Percentiles rank a stretch among this genome's conserved stretches.
Conservation (phyloP, 805 yeast genomes). For the Starmerella sp. region DNA sequence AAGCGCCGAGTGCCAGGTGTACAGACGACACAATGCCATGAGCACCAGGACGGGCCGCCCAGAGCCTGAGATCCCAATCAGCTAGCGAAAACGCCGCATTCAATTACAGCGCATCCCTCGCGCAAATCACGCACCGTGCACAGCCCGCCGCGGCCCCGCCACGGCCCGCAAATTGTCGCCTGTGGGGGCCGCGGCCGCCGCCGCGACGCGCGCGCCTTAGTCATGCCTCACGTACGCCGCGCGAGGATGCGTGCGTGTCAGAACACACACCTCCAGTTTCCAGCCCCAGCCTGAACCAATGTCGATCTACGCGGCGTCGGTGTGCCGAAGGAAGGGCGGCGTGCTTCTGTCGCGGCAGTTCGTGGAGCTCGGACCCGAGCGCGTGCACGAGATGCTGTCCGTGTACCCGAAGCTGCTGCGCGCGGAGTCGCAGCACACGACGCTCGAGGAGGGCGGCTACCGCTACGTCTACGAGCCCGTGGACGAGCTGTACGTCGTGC, state of each 20-base stretch:
- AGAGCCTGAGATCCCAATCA: too few relatives aligned
- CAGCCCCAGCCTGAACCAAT: conserved; percentile 3
- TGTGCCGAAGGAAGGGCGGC: conserved; percentile 88
- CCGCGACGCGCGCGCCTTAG: conserved; percentile 1
- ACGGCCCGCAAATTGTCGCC: too few relatives aligned
- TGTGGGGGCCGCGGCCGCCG: not conserved
- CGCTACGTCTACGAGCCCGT: conserved; percentile 93
- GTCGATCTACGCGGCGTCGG: conserved; percentile 67
- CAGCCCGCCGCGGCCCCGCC: too few relatives aligned
- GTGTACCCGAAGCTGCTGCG: conserved; percentile 73
- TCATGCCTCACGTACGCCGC: not conserved
- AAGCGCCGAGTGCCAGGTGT: too few relatives aligned
- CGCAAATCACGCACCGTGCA: too few relatives aligned
- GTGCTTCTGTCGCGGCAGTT: conserved; percentile 88
- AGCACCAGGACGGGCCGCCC: too few relatives aligned
- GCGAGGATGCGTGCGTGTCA: conserved; percentile 4
- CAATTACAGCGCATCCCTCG: too few relatives aligned
- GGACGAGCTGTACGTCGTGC: conserved; percentile 82
- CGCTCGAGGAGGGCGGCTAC: conserved; percentile 82
- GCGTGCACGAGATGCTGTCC: conserved; percentile 75
- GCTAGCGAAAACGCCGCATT: too few relatives aligned
- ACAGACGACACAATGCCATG: too few relatives aligned
- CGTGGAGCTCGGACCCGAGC: conserved; percentile 68
- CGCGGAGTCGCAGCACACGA: conserved; percentile 72
- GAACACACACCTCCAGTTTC: not conserved